phyloP scores from a whole-genome alignment of 164 flowering plant species.

The Brasenia schreberi region DNA sequence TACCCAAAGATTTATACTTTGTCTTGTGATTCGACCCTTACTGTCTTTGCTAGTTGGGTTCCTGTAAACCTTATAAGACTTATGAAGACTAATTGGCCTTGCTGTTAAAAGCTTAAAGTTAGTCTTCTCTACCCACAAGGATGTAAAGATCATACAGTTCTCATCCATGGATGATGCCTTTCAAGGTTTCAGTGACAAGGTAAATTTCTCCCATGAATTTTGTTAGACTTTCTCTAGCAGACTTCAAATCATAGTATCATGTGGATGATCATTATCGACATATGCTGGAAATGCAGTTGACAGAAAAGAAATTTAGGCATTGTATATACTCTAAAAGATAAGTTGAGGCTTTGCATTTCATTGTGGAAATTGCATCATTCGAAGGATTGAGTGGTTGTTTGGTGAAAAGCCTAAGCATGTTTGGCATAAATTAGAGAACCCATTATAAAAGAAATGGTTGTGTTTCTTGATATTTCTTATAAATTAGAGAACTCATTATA shows the following conservation, averaged over 20 bases:
- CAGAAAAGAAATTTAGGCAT: conserved; percentile 60
- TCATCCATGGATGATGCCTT: conserved; percentile 89
- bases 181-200: conserved; percentile 72
- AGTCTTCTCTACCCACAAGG: conserved; percentile 63
- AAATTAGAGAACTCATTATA: no score
- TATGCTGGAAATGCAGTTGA: conserved; percentile 18
- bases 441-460: no score
- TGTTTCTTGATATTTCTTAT: no score
- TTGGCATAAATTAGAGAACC: no score
- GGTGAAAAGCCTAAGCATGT: no score
- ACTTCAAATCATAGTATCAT: neutral
- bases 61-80: neutral
- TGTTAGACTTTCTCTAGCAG: neutral
- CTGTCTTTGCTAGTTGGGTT: neutral
- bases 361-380: no score
- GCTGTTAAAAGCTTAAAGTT: conserved; percentile 57
- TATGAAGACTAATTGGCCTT: neutral
- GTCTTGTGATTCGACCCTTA: no score
- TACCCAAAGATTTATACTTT: no score
- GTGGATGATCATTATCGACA: no score
- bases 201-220: conserved; percentile 3
- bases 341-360: no score
- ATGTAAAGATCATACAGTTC: conserved; percentile 78
- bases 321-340: conserved; percentile 20
- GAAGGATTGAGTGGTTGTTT: no score